Base-by-base conservation (phyloP, 192 early-diverging fungal genomes). In the Backusella tuberculispora region DNA sequence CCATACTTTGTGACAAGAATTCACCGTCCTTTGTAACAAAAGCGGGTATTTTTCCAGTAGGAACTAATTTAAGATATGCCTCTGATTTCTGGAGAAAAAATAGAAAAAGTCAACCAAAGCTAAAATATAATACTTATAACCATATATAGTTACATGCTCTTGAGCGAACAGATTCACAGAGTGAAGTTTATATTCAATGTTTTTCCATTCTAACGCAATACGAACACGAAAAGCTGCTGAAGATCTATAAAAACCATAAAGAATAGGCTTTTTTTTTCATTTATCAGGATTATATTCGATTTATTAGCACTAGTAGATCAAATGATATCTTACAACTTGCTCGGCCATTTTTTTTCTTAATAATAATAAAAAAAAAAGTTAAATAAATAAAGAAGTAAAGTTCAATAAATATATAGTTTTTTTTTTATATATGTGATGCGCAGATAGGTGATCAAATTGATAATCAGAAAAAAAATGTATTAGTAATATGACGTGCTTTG, bases 231-330 rank as follows among this genome's bases (percentile, higher is more conserved):
- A 94, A 5, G 90, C 85, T 73, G 86, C 89, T 37, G 90, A 90
- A 45, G 92, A 93, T 26, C 93, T 89, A 78, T 84, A 95, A 84
- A 94, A 97, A 5, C 84, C 77, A 76, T 94, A 95, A 7, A 96
- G 87, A 9, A 88, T 72, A 45, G 46, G 50, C 64, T 66, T 40
- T 40, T n/a, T n/a, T 26, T 50, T 50, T 19, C 6, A 50, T 26
- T 13, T 12, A 24, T 12, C 5, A 9, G 29, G 29, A 34, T 34
- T 26, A 10, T 24, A 8, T 60, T 14, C 7, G 14, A 15, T 19
- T 19, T 50, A 8, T 8, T 24, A 60, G 10, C 12, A 12, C 29
- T 34, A 34, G 2, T 34, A 34, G 29, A 34, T 34, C 29, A 34
- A 60, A 1, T 12, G 26, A 60, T 26, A 26, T 60, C 53, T 60